Evolutionary conservation across 2,329 filamentous ascomycete genomes (phyloP).

Genomic region (Drechslerella dactyloides): DNA sequence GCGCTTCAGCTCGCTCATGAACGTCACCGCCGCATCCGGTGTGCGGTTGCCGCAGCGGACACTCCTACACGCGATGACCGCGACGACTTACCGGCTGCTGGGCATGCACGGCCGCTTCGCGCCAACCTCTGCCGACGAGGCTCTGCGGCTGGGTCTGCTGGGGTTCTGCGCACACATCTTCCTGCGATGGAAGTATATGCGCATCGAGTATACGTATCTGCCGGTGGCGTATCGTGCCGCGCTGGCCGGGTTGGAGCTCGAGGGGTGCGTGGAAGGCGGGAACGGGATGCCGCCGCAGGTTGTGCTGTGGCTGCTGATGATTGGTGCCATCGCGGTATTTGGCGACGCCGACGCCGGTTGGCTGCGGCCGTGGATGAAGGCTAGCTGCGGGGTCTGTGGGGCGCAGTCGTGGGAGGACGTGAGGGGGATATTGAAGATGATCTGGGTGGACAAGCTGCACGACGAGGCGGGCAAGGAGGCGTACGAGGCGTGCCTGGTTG

Average conservation of each 20-base stretch:
- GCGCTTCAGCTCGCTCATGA: constrained; percentile 55
- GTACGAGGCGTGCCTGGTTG: constrained; percentile 50
- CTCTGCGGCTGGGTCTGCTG: constrained; percentile 59
- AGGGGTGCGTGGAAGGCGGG: not conserved
- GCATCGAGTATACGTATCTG: constrained; percentile 51
- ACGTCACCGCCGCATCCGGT: constrained; percentile 53
- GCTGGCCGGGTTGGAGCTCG: constrained; percentile 41
- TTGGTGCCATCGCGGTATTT: constrained; percentile 55
- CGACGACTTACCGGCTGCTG: constrained; percentile 60
- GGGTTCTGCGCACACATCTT: constrained; percentile 59
- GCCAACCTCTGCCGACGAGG: constrained; percentile 56
- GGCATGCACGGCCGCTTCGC: constrained; percentile 55
- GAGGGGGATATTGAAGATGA: constrained; percentile 54
- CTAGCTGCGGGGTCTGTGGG: constrained; percentile 50
- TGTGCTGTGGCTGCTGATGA: constrained; percentile 55
- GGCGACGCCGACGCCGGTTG: constrained; percentile 49
- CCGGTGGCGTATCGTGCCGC: constrained; percentile 42
- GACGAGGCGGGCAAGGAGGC: constrained; percentile 55
- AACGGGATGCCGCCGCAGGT: constrained; percentile 39
- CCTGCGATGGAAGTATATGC: constrained; percentile 53
- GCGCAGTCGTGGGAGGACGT: constrained; percentile 52
- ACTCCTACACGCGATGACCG: constrained; percentile 57
- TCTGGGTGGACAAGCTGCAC: constrained; percentile 57
- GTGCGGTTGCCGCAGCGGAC: constrained; percentile 52
- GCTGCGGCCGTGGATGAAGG: constrained; percentile 53